Conservation (phyloP, 2,329 filamentous ascomycete species). For the Stagonosporopsis chrysanthemi region DNA sequence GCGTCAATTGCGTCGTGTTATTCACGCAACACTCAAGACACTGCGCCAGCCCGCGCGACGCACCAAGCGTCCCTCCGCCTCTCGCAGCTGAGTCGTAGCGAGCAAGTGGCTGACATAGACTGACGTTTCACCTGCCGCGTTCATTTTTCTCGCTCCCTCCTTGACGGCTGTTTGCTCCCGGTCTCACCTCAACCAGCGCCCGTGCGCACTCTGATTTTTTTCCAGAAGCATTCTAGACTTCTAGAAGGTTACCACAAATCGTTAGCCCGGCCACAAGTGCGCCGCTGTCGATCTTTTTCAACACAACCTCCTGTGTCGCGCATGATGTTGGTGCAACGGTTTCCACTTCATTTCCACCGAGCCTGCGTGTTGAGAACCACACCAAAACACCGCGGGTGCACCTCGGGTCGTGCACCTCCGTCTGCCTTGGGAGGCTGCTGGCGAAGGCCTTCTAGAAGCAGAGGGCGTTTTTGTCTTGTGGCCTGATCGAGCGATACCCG, state of each 20-base stretch:
- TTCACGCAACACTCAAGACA: slow-evolving; percentile 9
- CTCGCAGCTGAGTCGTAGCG: slow-evolving; percentile 12
- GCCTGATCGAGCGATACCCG: slow-evolving; percentile 23
- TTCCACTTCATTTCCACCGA: slow-evolving; percentile 24
- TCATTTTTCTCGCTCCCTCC: not conserved
- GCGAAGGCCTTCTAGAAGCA: slow-evolving; percentile 32
- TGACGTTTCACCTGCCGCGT: slow-evolving; percentile 33
- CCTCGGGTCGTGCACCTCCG: slow-evolving; percentile 5
- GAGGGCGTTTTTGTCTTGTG: slow-evolving; percentile 2
- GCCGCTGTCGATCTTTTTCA: slow-evolving; percentile 37
- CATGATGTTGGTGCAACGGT: slow-evolving; percentile 30
- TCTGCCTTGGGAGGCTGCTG: slow-evolving; percentile 25
- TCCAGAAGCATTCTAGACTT: slow-evolving; percentile 36
- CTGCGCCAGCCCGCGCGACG: slow-evolving; percentile 1
- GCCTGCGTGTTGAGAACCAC: slow-evolving; percentile 26
- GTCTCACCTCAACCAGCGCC: slow-evolving; percentile 28
- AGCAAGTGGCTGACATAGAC: slow-evolving; percentile 14
- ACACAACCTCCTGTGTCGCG: slow-evolving; percentile 27
- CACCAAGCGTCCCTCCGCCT: slow-evolving; percentile 11
- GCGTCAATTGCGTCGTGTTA: slow-evolving; percentile 18
- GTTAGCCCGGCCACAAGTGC: slow-evolving; percentile 28
- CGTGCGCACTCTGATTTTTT: slow-evolving; percentile 28
- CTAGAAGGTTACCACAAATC: slow-evolving; percentile 44
- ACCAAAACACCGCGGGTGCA: slow-evolving; percentile 17
- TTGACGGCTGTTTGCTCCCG: not conserved